Evolutionary conservation across 2,329 filamentous ascomycete species (phyloP), one percentile per base, ranked within the genome.

Genomic region (Ophiostoma australiae): DNA sequence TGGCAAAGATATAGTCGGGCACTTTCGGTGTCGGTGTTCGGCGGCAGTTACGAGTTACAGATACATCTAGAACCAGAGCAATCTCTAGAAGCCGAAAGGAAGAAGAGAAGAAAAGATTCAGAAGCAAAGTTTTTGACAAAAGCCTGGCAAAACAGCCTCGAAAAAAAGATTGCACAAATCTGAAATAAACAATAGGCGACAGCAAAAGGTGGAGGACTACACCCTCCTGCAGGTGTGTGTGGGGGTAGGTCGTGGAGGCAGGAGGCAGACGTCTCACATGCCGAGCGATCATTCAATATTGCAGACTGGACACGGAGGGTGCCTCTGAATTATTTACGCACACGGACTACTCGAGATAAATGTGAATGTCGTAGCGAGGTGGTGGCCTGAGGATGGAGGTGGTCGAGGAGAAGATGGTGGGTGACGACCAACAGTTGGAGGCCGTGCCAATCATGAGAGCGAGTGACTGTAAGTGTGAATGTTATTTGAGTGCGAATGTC

Each of bases 221-320:
- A 35, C 61, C 35, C 33, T 66, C 33, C 61, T 66, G 35, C 63
- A 66, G 15, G 63, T 66, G 63, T 66, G 63, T 66, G 63, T 66
- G 63, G 63, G 63, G 63, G 63, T 65, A 23, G 23, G 63, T 20
- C 58, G 27, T 61, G 55, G 52, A 58, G 52, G 52, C 52, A 58
- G 23, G 27, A 63, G 58, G 58, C 58, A 63, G 58, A 63, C 58
- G 58, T 63, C 58, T 63, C 58, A 63, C 58, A 63, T 63, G 58
- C 35, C 58, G 58, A 33, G 27, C 27, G 10, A 33, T 20, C 27
- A 33, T 63, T 35, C 8, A 23, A 15, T 11, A 58, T 58, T 48
- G 52, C 17, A 10, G 20, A 52, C 20, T 27, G 20, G 27, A 31
- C 17, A 15, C 7, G 17, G 13, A 48, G 7, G 41, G 41, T 17